Conservation (phyloP, 306 rosid species). For the Prunus mume region DNA sequence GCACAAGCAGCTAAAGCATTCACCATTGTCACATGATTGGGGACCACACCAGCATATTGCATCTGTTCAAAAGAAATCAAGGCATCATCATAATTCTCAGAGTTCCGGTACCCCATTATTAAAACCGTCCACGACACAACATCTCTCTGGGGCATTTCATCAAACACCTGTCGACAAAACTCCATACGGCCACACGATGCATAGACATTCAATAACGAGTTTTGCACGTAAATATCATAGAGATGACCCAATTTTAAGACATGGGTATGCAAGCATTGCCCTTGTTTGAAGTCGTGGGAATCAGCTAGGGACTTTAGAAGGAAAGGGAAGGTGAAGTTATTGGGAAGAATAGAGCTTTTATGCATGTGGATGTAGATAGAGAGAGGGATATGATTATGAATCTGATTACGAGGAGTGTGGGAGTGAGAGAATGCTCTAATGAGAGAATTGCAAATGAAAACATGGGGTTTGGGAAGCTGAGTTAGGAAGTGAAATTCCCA, state of each 20-base stretch:
- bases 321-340: slow-evolving; percentile 68
- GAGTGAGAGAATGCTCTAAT: slow-evolving; percentile 67
- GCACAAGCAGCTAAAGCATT: slow-evolving; percentile 71
- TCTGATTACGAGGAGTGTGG: slow-evolving; percentile 17
- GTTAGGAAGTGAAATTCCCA: slow-evolving; percentile 9
- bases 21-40: slow-evolving; percentile 74
- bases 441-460: slow-evolving; percentile 59
- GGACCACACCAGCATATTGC: slow-evolving; percentile 70
- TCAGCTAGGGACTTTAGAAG: slow-evolving; percentile 63
- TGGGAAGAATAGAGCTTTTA: slow-evolving; percentile 37
- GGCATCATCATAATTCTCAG: slow-evolving; percentile 43
- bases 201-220: slow-evolving; percentile 52
- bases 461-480: slow-evolving; percentile 40
- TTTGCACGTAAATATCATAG: slow-evolving; percentile 52
- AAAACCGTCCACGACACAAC: slow-evolving; percentile 85
- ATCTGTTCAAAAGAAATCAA: slow-evolving; percentile 65
- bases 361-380: slow-evolving; percentile 58
- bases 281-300: slow-evolving; percentile 11
- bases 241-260: slow-evolving; percentile 48
- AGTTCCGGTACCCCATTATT: slow-evolving; percentile 52
- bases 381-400: slow-evolving; percentile 27
- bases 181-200: slow-evolving; percentile 45
- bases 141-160: slow-evolving; percentile 70
- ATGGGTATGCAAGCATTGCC: slow-evolving; percentile 46
- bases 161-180: slow-evolving; percentile 53